Percentiles rank a stretch among this genome's conserved stretches.
Conservation (phyloP, 352 stramenopile species). For the Plasmopara viticola region DNA sequence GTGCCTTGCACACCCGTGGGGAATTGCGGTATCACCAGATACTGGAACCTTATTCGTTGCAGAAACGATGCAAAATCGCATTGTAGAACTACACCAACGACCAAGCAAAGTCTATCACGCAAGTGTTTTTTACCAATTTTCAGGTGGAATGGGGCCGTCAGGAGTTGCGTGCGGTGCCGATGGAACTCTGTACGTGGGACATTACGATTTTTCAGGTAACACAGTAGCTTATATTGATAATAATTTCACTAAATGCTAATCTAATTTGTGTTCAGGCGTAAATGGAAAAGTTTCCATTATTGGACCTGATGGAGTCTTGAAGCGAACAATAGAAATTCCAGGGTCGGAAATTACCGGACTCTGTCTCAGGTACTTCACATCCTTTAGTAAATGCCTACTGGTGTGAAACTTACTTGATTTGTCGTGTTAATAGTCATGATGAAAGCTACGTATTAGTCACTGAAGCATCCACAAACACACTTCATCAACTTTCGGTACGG, state of each 20-base stretch:
- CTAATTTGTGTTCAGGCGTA: conserved; percentile 17
- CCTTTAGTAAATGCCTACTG: neutral
- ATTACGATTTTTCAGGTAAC: conserved; percentile 79
- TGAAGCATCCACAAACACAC: conserved; percentile 65
- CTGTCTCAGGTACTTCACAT: conserved; percentile 47
- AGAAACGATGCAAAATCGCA: conserved; percentile 77
- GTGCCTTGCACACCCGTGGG: conserved; percentile 79
- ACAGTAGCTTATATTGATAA: neutral
- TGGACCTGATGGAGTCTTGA: conserved; percentile 35
- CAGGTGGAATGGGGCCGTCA: conserved; percentile 70
- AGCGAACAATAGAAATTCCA: conserved; percentile 45
- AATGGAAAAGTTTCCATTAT: conserved; percentile 72
- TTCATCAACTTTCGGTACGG: conserved; percentile 43
- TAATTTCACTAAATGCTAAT: neutral
- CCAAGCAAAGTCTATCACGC: conserved; percentile 63
- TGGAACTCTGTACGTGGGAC: conserved; percentile 68
- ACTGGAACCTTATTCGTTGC: conserved; percentile 53
- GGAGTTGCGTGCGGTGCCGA: conserved; percentile 56
- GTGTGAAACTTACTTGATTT: conserved; percentile 4
- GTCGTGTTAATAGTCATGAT: conserved; percentile 30
- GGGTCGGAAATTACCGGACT: conserved; percentile 71
- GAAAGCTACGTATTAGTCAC: conserved; percentile 63
- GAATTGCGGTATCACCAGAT: conserved; percentile 36
- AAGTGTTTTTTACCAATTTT: conserved; percentile 82
- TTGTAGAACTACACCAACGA: conserved; percentile 60